Base-by-base conservation (phyloP, 2,329 filamentous ascomycete species). In the Davidsoniella eucalypti region DNA sequence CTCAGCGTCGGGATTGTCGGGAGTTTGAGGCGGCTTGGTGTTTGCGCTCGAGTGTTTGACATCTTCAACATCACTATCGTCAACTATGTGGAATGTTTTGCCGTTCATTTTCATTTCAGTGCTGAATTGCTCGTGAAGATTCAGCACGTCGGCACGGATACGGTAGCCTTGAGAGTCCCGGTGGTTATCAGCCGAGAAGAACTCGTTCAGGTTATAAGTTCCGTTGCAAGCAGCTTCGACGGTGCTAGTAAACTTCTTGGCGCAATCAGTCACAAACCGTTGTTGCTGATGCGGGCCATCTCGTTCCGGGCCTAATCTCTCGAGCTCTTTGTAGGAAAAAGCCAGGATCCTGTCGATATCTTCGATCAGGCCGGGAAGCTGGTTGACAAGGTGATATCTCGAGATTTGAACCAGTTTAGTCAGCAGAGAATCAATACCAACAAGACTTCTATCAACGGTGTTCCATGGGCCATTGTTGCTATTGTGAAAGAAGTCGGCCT, bases 401-500 rank as follows among this genome's bases (percentile, higher is more conserved):
- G 62, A 54, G 1, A 62, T 47, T 3, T 59, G 56, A 5, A 62
- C 39, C 41, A 57, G 58, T 7, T 25, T 42, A 21, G 53, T 57
- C 12, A 55, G 55, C 17, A 56, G 51, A 5, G 49, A 49, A 17
- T 55, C 52, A 9, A 60, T 52, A 29, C 57, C 55, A 17, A 48
- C 50, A 46, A 52, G 47, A 36, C 59, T 55, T 0, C 59, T 44
- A 6, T 16, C 26, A 18, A 58, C 53, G 3, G 57, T 56, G 10
- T 63, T 58, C 54, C 63, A 69, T 8, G 61, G 58, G 8, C 62
- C 57, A 37, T 65, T 67, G 10, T 57, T 58, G 8, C 62, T 57
- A 37, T 65, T 67, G 10, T 57, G 58, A 47, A 72, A 59, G 12
- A 64, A 65, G 47, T 67, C 63, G 61, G 65, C 65, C 17, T 70